Base-by-base conservation (phyloP, 305 asterid species). In the Striga hermonthica region DNA sequence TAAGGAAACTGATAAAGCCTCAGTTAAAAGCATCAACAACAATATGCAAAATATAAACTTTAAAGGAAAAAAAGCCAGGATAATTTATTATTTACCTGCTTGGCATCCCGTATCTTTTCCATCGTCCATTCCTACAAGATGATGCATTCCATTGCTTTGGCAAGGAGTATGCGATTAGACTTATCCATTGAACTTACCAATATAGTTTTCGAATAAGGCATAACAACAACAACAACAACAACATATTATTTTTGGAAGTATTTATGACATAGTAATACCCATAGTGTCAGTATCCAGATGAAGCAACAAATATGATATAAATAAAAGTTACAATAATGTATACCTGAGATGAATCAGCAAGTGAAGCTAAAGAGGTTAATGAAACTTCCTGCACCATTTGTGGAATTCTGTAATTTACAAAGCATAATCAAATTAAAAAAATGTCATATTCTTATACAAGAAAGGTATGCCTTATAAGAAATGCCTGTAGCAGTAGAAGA, bases 371-470 rank as follows among this genome's bases (percentile, higher is more conserved):
- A 64, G 96, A 98, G 63, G 98, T 94, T 55, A 94, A 83, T 74
- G 99, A 93, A 75, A 98, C 98, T 79, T 91, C 99, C 76, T 91
- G 97, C 71, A 94, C 99, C 99, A 94, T 94, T 86, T 94, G 99
- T 94, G 70, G 97, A 77, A 65, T 94, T 91, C 99, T 94, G 84
- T 71, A 82, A 78, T 66, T 71, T 66, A 76, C 6, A 67, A 43
- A 73, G 58, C 57, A 78, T 9, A 67, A 65, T 22, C 36, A 65
- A 35, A 58, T n/a, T 62, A 7, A 66, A 70, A 60, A 38, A 39
- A 54, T 54, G 47, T 35, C 34, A 67, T 41, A 35, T 37, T 62
- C 9, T 49, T 73, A 56, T 41, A 47, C 52, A 45, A 47, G 15
- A 31, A 50, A 69, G 39, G 65, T 44, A 47, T 56, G 49, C 35